Evolutionary conservation across 179 eudicot genomes (phyloP), one percentile per base, ranked within the genome.

Genomic region (Sideroxylon spinosum): DNA sequence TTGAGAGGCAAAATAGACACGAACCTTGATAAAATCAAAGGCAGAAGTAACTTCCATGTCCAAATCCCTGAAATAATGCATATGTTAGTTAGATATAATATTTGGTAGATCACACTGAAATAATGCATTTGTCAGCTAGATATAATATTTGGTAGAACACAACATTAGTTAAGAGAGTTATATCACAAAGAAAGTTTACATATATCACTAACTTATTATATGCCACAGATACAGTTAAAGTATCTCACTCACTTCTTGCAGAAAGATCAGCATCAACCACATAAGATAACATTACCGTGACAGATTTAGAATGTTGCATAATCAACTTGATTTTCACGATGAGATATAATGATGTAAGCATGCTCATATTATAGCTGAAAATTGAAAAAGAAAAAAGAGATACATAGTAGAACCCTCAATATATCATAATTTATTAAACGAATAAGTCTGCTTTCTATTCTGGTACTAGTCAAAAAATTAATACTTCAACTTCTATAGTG

Each of bases 1-100:
- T 46, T 28, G 13, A 73, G 14, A 28, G 25, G 12, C 44, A 4
- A 64, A 62, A 73, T 6, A 29, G 49, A 50, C 46, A 74, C 84
- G 3, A 60, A 93, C 98, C 97, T 92, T 89, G 81, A 91, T 84
- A 82, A 90, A 86, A 81, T 94, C 91, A 66, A 71, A 70, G 53
- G 91, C 76, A 7, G 80, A 69, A 79, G 93, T 91, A 80, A 80
- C 82, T 84, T 84, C 88, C 16, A 56, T 70, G 71, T 84, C 89
- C 63, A 91, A 84, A 76, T 87, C 84, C 98, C 98, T 94, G 89
- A 77, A 85, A 53, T 20, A 48, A 23, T 66, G 23, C 65, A 61
- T 29, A 17, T 28, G 32, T 71, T 62, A 62, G 28, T 64, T 57
- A 52, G 71, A 60, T 48, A 49, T 49, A 50, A 6, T 66, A 71